Evolutionary conservation across 1,139 yeast genomes (phyloP).

Genomic region (Suhomyces bribrorum): DNA sequence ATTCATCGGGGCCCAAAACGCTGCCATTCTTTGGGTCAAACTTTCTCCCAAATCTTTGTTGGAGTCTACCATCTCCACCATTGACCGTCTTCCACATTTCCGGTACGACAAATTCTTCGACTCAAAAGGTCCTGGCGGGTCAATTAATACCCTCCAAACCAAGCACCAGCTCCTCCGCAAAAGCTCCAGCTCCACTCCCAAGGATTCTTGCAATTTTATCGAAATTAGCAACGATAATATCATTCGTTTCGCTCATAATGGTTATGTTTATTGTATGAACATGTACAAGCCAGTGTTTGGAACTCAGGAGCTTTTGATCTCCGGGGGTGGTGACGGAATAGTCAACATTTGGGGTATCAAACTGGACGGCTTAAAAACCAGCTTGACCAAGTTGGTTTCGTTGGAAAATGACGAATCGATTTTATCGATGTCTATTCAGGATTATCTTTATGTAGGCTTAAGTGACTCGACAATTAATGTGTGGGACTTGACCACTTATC

Average conservation of each 20-base stretch:
- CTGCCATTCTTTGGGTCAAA: slow-evolving; percentile 74
- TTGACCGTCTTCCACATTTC: slow-evolving; percentile 65
- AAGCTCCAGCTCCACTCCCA: slow-evolving; percentile 15
- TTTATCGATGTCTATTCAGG: slow-evolving; percentile 62
- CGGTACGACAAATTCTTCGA: slow-evolving; percentile 89
- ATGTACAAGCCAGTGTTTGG: slow-evolving; percentile 19
- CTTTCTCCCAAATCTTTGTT: slow-evolving; percentile 19
- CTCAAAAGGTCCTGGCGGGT: slow-evolving; percentile 83
- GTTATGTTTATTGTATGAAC: slow-evolving; percentile 78
- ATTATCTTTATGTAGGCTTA: slow-evolving; percentile 76
- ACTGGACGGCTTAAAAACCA: slow-evolving; percentile 11
- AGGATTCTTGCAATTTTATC: slow-evolving; percentile 38
- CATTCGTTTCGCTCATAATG: slow-evolving; percentile 84
- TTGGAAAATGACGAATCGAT: slow-evolving; percentile 71
- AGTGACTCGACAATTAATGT: slow-evolving; percentile 70
- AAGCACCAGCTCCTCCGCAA: slow-evolving; percentile 31
- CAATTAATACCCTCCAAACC: slow-evolving; percentile 36
- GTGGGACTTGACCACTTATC: slow-evolving; percentile 83
- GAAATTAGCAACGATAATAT: slow-evolving; percentile 71
- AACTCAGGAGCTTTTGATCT: slow-evolving; percentile 22
- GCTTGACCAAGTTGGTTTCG: slow-evolving; percentile 31
- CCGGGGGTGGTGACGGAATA: slow-evolving; percentile 90
- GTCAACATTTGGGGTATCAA: slow-evolving; percentile 69
- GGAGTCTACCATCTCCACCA: slow-evolving; percentile 11
- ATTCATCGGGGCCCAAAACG: slow-evolving; percentile 90